Evolutionary conservation across 495 filamentous ascomycete species (phyloP).

Genomic region (Antarctomyces pellizariae): DNA sequence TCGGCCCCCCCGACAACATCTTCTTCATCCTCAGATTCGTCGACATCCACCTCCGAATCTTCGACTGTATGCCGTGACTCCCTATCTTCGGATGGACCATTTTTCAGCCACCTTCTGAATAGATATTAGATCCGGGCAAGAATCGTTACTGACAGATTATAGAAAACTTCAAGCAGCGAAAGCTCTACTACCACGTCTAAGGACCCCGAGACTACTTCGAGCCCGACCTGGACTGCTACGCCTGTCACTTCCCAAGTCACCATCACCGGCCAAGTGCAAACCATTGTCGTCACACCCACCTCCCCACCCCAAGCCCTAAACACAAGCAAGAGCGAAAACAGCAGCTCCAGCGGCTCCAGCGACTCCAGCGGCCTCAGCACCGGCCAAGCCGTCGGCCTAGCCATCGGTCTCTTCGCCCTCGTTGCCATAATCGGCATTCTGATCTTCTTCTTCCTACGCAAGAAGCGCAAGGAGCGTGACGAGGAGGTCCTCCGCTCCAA

Average conservation of each 20-base stretch:
- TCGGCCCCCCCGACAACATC: conserved; percentile 6
- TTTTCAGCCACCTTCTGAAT: too few relatives aligned
- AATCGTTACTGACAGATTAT: too few relatives aligned
- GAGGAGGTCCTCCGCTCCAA: conserved; percentile 1
- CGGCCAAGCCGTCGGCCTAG: conserved; percentile 16
- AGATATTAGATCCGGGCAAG: too few relatives aligned
- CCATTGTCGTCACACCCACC: conserved; percentile 25
- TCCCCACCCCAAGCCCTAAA: conserved; percentile 9
- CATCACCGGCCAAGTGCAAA: conserved; percentile 23
- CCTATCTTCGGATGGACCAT: too few relatives aligned
- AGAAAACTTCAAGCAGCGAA: too few relatives aligned
- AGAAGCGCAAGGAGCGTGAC: conserved; percentile 4
- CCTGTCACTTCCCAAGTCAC: conserved; percentile 24
- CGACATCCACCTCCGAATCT: conserved; percentile 4
- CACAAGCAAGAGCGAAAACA: conserved; percentile 1
- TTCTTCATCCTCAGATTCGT: conserved; percentile 9
- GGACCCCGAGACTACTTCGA: conserved; percentile 4
- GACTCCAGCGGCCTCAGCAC: conserved; percentile 10
- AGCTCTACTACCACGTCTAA: too few relatives aligned
- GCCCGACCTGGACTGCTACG: conserved; percentile 15
- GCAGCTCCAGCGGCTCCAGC: background rate
- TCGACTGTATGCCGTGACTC: conserved; percentile 1
- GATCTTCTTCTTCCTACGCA: conserved; percentile 7
- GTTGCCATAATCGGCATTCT: conserved; percentile 11
- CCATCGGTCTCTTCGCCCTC: conserved; percentile 9